These are phyloP conservation scores for Thelonectria blattea DNA, from an alignment of 2,329 filamentous ascomycete species.

Conservation along the genomic window DNA sequence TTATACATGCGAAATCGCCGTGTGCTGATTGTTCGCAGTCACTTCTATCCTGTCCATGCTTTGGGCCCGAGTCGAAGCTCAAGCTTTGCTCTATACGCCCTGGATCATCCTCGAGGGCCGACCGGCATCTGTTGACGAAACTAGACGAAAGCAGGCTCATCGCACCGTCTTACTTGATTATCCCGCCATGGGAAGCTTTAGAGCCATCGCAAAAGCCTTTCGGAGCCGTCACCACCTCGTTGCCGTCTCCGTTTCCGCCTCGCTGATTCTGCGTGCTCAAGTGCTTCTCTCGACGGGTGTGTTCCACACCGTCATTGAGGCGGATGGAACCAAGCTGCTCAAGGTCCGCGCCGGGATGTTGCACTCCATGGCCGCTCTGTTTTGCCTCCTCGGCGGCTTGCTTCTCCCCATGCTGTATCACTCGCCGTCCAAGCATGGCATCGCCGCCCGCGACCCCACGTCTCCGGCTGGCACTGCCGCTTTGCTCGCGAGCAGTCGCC, in stretches of 20 bases:
- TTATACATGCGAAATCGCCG: not conserved
- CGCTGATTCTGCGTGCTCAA: constrained; percentile 34
- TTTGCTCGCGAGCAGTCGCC: constrained; percentile 34
- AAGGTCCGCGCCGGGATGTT: constrained; percentile 28
- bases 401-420: constrained; percentile 38
- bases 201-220: constrained; percentile 31
- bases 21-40: constrained; percentile 25
- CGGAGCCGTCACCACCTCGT: constrained; percentile 38
- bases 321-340: constrained; percentile 29
- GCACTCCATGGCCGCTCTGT: constrained; percentile 34
- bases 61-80: constrained; percentile 39
- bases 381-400: constrained; percentile 28
- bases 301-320: constrained; percentile 33
- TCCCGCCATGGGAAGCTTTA: constrained; percentile 30
- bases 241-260: constrained; percentile 28
- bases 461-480: constrained; percentile 37
- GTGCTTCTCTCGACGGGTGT: constrained; percentile 38
- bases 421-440: constrained; percentile 35
- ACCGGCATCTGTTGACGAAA: constrained; percentile 35
- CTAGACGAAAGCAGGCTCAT: constrained; percentile 37
- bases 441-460: constrained; percentile 38
- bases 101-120: constrained; percentile 39
- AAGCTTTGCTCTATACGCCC: constrained; percentile 37
- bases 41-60: constrained; percentile 35
- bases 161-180: constrained; percentile 40